These are phyloP conservation scores for Carex parvula DNA, from an alignment of 176 grass and related monocot species.

Conservation along the genomic window DNA sequence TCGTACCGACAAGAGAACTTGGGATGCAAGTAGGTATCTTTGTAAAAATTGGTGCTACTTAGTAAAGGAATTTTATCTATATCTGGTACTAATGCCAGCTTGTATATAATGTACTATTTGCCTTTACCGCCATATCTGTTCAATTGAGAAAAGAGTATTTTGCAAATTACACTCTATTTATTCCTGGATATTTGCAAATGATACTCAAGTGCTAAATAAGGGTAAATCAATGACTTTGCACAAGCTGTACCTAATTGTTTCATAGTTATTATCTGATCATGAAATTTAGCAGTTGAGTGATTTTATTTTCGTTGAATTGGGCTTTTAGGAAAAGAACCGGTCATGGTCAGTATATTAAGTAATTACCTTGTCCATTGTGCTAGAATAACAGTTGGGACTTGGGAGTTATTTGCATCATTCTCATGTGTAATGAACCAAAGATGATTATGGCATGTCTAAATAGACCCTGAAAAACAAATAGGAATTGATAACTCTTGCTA, in stretches of 20 bases:
- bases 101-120: neutral
- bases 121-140: neutral
- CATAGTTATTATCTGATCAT: neutral
- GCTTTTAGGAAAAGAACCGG: neutral
- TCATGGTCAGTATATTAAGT: neutral
- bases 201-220: neutral
- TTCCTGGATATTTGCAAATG: neutral
- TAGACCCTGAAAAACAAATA: neutral
- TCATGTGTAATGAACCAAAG: neutral
- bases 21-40: slow-evolving; percentile 70
- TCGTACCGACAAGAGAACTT: slow-evolving; percentile 88
- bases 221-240: neutral
- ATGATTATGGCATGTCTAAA: neutral
- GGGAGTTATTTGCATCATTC: neutral
- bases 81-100: neutral
- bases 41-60: neutral
- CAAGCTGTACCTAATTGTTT: neutral
- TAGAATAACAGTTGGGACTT: neutral
- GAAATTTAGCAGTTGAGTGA: neutral
- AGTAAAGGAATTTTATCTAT: neutral
- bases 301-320: neutral
- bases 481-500: neutral
- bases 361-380: neutral
- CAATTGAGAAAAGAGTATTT: neutral
- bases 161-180: neutral